phyloP scores from a whole-genome alignment of 2,329 filamentous ascomycete species.

The Phialophora verrucosa region DNA sequence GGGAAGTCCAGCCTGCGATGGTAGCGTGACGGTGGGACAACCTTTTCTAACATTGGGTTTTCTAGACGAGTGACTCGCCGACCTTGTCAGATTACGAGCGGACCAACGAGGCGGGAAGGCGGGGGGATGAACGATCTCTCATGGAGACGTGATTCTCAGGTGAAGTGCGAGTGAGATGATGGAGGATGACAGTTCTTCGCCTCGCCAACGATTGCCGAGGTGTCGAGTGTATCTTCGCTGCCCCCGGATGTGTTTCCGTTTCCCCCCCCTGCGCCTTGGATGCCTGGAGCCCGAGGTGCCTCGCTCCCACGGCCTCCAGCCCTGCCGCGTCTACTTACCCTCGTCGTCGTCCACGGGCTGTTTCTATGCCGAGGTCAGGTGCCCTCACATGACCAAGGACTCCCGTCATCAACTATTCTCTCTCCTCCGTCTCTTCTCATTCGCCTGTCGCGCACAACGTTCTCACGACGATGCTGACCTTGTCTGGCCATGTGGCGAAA shows the following conservation, averaged over 20 bases:
- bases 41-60: not conserved
- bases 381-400: constrained; percentile 9
- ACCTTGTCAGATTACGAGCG: constrained; percentile 27
- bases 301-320: not conserved
- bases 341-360: not conserved
- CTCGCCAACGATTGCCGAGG: constrained; percentile 3
- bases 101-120: constrained; percentile 27
- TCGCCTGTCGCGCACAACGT: constrained; percentile 8
- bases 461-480: constrained; percentile 21
- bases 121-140: constrained; percentile 13
- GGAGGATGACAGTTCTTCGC: constrained; percentile 7
- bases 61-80: not conserved
- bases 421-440: constrained; percentile 9
- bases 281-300: not conserved
- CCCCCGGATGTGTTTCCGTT: not conserved
- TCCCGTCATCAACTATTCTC: constrained; percentile 1
- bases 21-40: not conserved
- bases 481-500: constrained; percentile 14
- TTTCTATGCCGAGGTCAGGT: constrained; percentile 3
- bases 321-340: constrained; percentile 18
- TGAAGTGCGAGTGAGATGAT: constrained; percentile 13
- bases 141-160: not conserved
- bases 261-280: not conserved
- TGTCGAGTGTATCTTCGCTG: not conserved
- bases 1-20: not conserved